Base-by-base conservation (phyloP, 2,329 filamentous ascomycete species). In the Monosporascus sp. region DNA sequence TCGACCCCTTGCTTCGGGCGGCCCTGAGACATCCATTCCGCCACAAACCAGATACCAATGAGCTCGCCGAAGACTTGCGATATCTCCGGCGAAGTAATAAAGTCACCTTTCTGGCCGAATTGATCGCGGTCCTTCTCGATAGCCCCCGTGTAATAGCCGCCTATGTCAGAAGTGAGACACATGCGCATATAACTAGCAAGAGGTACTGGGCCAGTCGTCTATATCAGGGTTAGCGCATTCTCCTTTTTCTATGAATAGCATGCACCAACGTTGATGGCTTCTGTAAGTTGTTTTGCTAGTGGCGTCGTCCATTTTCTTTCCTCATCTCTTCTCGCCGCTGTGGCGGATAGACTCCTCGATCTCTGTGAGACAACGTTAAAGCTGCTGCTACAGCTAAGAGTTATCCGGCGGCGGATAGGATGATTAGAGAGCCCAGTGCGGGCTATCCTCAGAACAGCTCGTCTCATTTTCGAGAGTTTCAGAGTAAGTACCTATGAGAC, bases 181-280 rank as follows among this genome's bases (percentile, higher is more conserved):
- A 97, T 96, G 68, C 94, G 92, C 94, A 99, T 99, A 71, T 92
- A 99, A 50, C 90, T 87, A 5, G 94, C 92, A 56, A 99, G 82
- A 1, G 94, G 90, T 27, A 97, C 85, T 4, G 94, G 93, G 0
- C 94, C 94, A 11, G 94, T 97, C 41, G 87, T 72, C 74, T 77
- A 43, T 38, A 47, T 22, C n/a, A n/a, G 3, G 4, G 49, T 68
- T 50, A 70, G 62, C 56, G 49, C 27, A 38, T 35, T 56, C 9
- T 51, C 14, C 37, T 46, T 48, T 17, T 22, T 37, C 14, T 7
- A 38, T 15, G 25, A n/a, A 47, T n/a, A 22, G 22, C 36, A 47
- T 17, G 1, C 35, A 57, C 69, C 51, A 79, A 95, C 92, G 60
- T 86, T 87, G 59, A 97, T 96, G 46, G 91, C 92, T 68, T 92